Percentiles rank a stretch among this genome's conserved stretches.
Evolutionary conservation across 192 early-diverging fungal species (phyloP).

Genomic region (Chytriomyces sp.): DNA sequence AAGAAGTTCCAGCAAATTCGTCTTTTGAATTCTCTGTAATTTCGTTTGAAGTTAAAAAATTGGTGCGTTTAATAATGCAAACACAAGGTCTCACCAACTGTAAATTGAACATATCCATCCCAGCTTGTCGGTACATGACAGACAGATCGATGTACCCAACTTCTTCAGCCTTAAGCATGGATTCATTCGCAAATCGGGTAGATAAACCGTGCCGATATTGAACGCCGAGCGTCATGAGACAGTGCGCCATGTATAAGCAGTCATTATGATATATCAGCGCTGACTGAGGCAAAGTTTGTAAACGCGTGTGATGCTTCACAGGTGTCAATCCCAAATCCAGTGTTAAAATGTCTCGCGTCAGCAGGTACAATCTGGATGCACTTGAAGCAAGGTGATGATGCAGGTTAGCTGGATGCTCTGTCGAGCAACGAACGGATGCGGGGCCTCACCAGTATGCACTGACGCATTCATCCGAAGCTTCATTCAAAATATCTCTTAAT

Average conservation of each 20-base stretch:
- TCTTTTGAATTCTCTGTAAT: constrained; percentile 24
- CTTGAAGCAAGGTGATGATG: not conserved
- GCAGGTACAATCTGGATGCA: constrained; percentile 28
- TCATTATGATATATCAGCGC: constrained; percentile 75
- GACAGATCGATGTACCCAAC: constrained; percentile 55
- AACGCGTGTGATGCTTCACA: constrained; percentile 6
- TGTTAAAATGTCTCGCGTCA: constrained; percentile 20
- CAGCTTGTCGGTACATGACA: constrained; percentile 49
- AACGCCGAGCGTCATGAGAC: constrained; percentile 25
- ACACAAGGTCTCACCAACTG: constrained; percentile 42
- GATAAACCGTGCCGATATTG: constrained; percentile 6
- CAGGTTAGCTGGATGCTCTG: not conserved
- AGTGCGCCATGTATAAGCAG: constrained; percentile 62
- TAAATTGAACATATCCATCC: constrained; percentile 29
- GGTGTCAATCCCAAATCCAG: constrained; percentile 24
- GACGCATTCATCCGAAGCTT: constrained; percentile 19
- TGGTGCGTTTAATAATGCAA: not conserved
- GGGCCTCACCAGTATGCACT: constrained; percentile 14
- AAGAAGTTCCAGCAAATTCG: constrained; percentile 25
- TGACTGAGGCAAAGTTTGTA: constrained; percentile 47
- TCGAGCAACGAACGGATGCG: not conserved
- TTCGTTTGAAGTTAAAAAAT: not conserved
- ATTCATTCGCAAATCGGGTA: constrained; percentile 8
- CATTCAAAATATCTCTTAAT: constrained; percentile 3
- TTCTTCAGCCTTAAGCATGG: not conserved